phyloP scores from a whole-genome alignment of 225 moss, liverwort and hornwort genomes.

The Asterella californica region DNA sequence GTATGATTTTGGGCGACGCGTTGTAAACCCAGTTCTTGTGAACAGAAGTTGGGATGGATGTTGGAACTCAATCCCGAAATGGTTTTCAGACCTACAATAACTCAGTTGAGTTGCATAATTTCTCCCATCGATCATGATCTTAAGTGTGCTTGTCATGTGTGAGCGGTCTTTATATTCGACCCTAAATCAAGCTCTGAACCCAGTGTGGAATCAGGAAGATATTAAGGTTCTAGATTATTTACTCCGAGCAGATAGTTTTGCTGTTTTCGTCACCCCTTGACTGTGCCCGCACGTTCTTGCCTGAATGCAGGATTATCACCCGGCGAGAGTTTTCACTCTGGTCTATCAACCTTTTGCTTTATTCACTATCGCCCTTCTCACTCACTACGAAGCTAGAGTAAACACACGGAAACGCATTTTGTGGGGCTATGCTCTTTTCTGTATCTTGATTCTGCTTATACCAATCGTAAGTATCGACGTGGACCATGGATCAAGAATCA shows the following conservation, averaged over 20 bases:
- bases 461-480: constrained; percentile 57
- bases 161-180: neutral
- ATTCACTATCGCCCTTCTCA: constrained; percentile 58
- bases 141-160: neutral
- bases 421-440: constrained; percentile 73
- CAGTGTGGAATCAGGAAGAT: neutral
- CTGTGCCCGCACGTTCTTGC: neutral
- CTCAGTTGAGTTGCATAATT: neutral
- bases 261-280: neutral
- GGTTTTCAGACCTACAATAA: neutral
- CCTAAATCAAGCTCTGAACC: neutral
- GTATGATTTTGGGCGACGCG: neutral
- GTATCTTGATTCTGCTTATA: constrained; percentile 68
- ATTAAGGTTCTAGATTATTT: neutral
- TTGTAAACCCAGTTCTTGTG: too few relatives aligned
- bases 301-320: constrained; percentile 72
- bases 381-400: constrained; percentile 65
- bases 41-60: neutral
- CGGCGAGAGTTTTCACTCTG: constrained; percentile 75
- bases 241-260: neutral
- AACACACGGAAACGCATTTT: constrained; percentile 78
- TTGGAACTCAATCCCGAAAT: too few relatives aligned
- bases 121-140: too few relatives aligned
- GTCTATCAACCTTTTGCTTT: constrained; percentile 97
- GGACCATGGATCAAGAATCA: too few relatives aligned